Base-by-base conservation (phyloP, 176 grass and related monocot genomes). In the Ensete ventricosum region DNA sequence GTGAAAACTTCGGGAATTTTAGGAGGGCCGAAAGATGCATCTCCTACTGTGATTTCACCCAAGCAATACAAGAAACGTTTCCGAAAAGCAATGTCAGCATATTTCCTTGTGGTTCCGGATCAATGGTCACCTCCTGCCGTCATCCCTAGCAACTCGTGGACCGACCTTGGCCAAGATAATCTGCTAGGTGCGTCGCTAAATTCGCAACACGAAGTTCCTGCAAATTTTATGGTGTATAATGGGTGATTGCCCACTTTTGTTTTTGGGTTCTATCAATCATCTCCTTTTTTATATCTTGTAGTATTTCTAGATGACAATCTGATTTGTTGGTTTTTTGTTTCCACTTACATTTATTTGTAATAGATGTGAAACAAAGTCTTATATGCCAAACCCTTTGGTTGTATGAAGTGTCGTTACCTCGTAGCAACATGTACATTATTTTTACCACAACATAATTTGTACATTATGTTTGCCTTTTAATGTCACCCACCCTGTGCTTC, bases 21-120 rank as follows among this genome's bases (percentile, higher is more conserved):
- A 21, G 90, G 95, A n/a, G 90, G 95, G 2, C 82, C 86, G 7
- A 93, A 85, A 70, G 93, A 93, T 72, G 78, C 80, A 19, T 60
- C 88, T 23, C 95, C 95, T 50, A 98, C 95, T 24, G 95, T 98
- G 43, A 76, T 98, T 85, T 98, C 95, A 29, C 95, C 95, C 22
- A 91, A 84, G 84, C 88, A 91, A 64, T 98, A 98, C 78, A 98
- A 98, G 76, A 98, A 91, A 68, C 86, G 95, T 69, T 98, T 93
- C 57, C 86, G 95, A 52, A 98, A 98, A 85, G 95, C 95, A 8
- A 98, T 98, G 95, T 87, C 95, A 43, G 90, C 88, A 14, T 98
- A 98, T 82, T 98, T 98, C 78, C 87, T 98, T 71, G 90, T 98
- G 65, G 89, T 98, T 78, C 90, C 95, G 3, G 95, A 98, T 67